Percentiles rank a stretch among this genome's conserved stretches.
These are phyloP conservation scores for Candida neerlandica DNA, from an alignment of 1,139 yeast genomes.

Conservation along the genomic window DNA sequence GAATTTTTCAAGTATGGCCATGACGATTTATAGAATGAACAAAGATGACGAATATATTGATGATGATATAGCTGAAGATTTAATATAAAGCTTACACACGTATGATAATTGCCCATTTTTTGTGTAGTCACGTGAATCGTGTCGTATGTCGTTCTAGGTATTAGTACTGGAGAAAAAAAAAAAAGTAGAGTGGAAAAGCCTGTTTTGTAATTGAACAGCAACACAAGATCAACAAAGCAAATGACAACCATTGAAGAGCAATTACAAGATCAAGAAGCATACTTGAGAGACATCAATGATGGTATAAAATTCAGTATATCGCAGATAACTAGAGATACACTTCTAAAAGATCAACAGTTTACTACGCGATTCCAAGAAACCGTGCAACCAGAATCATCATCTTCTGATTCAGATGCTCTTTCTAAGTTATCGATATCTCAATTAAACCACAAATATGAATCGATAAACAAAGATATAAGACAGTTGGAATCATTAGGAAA, in stretches of 20 bases:
- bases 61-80: slow-evolving; percentile 49
- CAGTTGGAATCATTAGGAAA: slow-evolving; percentile 27
- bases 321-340: slow-evolving; percentile 5
- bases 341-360: slow-evolving; percentile 10
- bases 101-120: not conserved
- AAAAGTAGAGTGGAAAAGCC: not conserved
- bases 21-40: slow-evolving; percentile 55
- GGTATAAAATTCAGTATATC: slow-evolving; percentile 3
- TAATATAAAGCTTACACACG: slow-evolving; percentile 25
- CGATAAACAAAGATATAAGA: slow-evolving; percentile 18
- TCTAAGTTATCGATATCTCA: slow-evolving; percentile 19
- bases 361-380: slow-evolving; percentile 7
- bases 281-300: slow-evolving; percentile 7
- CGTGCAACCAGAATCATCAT: not conserved
- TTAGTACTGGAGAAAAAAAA: not conserved
- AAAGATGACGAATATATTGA: slow-evolving; percentile 53
- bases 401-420: slow-evolving; percentile 7
- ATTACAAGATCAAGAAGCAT: slow-evolving; percentile 6
- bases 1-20: slow-evolving; percentile 49
- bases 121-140: not conserved
- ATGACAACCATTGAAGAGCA: slow-evolving; percentile 13
- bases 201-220: not conserved
- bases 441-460: slow-evolving; percentile 22
- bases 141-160: not conserved
- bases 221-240: slow-evolving; percentile 4